A percentile compares a stretch with the other conserved stretches of the same genome.
Evolutionary conservation across 148 eudicot species (phyloP).

Genomic region (Euryodendron excelsum): DNA sequence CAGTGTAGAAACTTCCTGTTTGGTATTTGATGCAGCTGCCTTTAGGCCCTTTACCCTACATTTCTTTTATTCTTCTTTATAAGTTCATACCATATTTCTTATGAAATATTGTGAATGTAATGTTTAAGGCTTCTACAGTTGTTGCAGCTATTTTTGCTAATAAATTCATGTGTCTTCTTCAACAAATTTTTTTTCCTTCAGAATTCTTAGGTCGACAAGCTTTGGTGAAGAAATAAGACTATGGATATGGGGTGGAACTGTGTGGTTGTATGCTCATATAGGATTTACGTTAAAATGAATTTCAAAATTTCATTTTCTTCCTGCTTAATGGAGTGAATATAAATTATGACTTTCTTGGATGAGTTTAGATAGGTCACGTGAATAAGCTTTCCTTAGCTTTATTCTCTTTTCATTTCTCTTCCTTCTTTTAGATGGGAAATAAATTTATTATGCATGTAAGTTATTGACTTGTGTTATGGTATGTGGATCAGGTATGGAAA

Average conservation of each 20-base stretch:
- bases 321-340: background rate
- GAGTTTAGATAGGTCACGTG: background rate
- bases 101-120: too few relatives aligned
- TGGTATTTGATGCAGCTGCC: background rate
- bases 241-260: background rate
- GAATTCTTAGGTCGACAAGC: too few relatives aligned
- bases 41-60: too few relatives aligned
- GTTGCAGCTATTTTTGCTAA: background rate
- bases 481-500: constrained; percentile 69
- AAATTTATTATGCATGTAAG: background rate
- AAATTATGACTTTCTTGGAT: background rate
- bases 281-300: background rate
- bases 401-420: background rate
- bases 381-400: background rate
- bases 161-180: background rate
- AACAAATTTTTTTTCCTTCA: too few relatives aligned
- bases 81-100: too few relatives aligned
- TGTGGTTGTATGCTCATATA: background rate
- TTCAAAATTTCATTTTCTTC: background rate
- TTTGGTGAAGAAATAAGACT: background rate
- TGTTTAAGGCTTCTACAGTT: too few relatives aligned
- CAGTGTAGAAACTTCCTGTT: background rate
- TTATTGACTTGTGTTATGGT: constrained; percentile 19
- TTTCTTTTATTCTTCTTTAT: background rate
- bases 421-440: background rate